Base-by-base conservation (phyloP, 1,139 yeast genomes). In the Zygoascus meyerae region DNA sequence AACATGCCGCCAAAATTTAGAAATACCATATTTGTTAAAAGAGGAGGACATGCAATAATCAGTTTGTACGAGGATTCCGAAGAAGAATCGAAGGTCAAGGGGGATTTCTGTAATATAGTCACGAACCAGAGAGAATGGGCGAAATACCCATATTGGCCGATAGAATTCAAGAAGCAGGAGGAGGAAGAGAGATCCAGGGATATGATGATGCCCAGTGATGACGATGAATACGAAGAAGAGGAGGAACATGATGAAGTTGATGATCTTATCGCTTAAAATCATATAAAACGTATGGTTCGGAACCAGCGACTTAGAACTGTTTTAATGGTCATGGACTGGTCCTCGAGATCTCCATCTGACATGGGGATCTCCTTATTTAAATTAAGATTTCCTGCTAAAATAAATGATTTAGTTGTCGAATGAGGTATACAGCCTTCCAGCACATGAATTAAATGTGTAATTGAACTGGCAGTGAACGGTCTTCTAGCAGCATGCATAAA, bases 21-120 rank as follows among this genome's bases (percentile, higher is more conserved):
- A 18, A 67, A 65, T 52, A 63, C 67, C 33, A 56, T 64, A 40
- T 66, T 67, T 52, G 63, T 68, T 28, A 61, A 62, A 41, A 59
- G 72, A 3, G 70, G 71, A 11, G 72, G 72, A 10, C 56, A 54
- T 37, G 69, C 64, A 2, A 57, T 68, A 6, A 57, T 65, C 4
- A 60, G 59, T 34, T 42, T 61, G 39, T 59, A 54, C 39, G 55
- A 57, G 4, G 49, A 43, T 9, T 50, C 43, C 6, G 50, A 43
- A 14, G 40, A 31, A 12, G 42, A 46, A 11, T 28, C 46, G 8
- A 57, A 61, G 32, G 60, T 65, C 18, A 55, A 59, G 15, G 72
- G 70, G 12, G 69, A 66, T 26, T 62, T 68, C 47, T 51, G 59
- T 44, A 64, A 66, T 43, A 60, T 68, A 14, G 68, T 67, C 6